Evolutionary conservation across 1,284 basidiomycete genomes (phyloP).

Genomic region (Leccinum pallidistipes): DNA sequence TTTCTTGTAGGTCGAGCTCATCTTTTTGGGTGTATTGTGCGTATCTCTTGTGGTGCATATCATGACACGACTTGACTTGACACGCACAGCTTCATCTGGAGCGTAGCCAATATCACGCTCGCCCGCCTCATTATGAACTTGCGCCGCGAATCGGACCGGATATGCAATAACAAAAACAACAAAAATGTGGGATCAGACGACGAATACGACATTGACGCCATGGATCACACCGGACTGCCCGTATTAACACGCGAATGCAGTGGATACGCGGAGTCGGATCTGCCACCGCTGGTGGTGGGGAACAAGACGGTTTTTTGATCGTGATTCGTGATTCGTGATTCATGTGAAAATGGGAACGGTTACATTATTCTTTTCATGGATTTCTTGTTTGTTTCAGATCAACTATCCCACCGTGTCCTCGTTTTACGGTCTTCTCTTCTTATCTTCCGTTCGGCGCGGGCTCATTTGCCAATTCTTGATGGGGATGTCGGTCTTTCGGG

Average conservation of each 20-base stretch:
- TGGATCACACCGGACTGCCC: constrained; percentile 10
- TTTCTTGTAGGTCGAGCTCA: constrained; percentile 23
- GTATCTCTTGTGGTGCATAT: constrained; percentile 7
- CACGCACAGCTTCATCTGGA: constrained; percentile 42
- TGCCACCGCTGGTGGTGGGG: neutral
- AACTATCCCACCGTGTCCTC: neutral
- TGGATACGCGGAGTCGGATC: neutral
- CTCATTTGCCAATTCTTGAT: neutral
- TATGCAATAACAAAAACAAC: neutral
- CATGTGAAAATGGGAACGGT: too few species aligned
- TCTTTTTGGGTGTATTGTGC: constrained; percentile 33
- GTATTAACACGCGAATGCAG: constrained; percentile 1
- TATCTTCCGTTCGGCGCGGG: neutral
- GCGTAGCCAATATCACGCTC: constrained; percentile 37
- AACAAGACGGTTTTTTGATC: neutral
- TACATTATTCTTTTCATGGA: neutral
- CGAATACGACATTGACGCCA: neutral
- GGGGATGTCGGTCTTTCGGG: neutral
- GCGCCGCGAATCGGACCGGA: too few species aligned
- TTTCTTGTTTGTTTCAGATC: neutral
- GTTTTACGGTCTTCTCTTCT: neutral
- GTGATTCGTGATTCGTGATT: neutral
- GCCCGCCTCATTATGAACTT: constrained; percentile 33
- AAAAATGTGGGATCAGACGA: neutral
- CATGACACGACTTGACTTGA: neutral